A percentile compares a stretch with the other conserved stretches of the same genome.
Conservation (phyloP, 768 basidiomycete genomes). For the Mycena alexandri region DNA sequence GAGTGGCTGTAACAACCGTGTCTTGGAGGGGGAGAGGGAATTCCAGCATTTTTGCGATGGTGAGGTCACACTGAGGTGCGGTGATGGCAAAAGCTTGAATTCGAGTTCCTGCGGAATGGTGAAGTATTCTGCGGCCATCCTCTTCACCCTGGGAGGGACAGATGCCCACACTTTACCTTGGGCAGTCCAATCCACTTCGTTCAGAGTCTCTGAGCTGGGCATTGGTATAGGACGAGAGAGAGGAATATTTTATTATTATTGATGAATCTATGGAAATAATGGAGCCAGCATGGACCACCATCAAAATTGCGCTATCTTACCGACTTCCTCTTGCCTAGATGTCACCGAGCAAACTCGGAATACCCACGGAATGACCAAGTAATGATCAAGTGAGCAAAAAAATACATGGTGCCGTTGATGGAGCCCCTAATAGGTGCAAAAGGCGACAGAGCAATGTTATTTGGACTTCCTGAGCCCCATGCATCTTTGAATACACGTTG, state of each 20-base stretch:
- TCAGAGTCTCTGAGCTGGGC: not conserved
- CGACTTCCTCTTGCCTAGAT: too few relatives aligned
- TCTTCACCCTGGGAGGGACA: not conserved
- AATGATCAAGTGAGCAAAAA: too few relatives aligned
- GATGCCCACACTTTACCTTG: not conserved
- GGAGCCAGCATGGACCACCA: too few relatives aligned
- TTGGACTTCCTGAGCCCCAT: slow-evolving; percentile 6
- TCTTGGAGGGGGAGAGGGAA: slow-evolving; percentile 21
- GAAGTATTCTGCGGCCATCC: slow-evolving; percentile 5
- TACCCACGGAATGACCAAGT: too few relatives aligned
- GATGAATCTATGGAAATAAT: too few relatives aligned
- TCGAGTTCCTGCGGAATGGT: slow-evolving; percentile 1
- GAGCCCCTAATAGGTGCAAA: too few relatives aligned
- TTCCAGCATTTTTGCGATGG: slow-evolving; percentile 16
- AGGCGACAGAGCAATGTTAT: not conserved
- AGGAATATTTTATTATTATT: too few relatives aligned
- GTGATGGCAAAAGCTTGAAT: slow-evolving; percentile 5
- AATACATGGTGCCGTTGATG: too few relatives aligned
- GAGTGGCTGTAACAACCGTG: not conserved
- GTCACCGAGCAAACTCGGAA: too few relatives aligned
- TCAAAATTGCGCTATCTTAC: too few relatives aligned
- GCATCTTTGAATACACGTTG: not conserved
- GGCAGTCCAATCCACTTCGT: not conserved
- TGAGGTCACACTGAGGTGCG: not conserved
- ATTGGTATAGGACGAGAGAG: too few relatives aligned